phyloP scores from a whole-genome alignment of 805 yeast species.

The Candida quercuum region DNA sequence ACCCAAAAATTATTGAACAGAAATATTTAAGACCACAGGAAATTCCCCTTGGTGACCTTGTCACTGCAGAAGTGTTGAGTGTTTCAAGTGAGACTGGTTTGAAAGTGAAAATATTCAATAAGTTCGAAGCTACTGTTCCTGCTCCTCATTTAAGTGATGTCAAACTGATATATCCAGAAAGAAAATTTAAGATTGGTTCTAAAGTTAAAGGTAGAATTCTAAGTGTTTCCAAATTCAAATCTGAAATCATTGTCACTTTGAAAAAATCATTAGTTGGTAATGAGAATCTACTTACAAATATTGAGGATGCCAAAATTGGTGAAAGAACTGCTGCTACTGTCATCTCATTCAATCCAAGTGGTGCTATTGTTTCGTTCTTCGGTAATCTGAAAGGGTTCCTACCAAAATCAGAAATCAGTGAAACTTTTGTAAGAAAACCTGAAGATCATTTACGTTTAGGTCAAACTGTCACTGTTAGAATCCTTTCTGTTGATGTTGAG shows the following conservation, averaged over 20 bases:
- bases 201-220: constrained; percentile 74
- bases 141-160: constrained; percentile 77
- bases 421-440: constrained; percentile 74
- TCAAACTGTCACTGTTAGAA: constrained; percentile 73
- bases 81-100: constrained; percentile 61
- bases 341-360: constrained; percentile 62
- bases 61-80: constrained; percentile 48
- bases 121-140: constrained; percentile 72
- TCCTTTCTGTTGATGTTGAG: constrained; percentile 51
- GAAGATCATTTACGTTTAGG: constrained; percentile 75
- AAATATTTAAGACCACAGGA: constrained; percentile 66
- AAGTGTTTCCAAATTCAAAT: constrained; percentile 36
- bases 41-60: constrained; percentile 67
- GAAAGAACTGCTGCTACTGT: constrained; percentile 67
- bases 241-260: constrained; percentile 59
- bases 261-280: constrained; percentile 76
- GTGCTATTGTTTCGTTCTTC: constrained; percentile 81
- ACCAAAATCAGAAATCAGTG: constrained; percentile 86
- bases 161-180: constrained; percentile 81
- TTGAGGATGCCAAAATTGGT: constrained; percentile 52
- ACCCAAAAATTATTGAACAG: constrained; percentile 57
- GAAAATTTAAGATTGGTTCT: constrained; percentile 82
- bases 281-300: constrained; percentile 31
- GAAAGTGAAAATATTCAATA: constrained; percentile 55
- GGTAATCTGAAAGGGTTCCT: constrained; percentile 73